Evolutionary conservation across 768 basidiomycete species (phyloP).

Genomic region (Leccinum uliginosum): DNA sequence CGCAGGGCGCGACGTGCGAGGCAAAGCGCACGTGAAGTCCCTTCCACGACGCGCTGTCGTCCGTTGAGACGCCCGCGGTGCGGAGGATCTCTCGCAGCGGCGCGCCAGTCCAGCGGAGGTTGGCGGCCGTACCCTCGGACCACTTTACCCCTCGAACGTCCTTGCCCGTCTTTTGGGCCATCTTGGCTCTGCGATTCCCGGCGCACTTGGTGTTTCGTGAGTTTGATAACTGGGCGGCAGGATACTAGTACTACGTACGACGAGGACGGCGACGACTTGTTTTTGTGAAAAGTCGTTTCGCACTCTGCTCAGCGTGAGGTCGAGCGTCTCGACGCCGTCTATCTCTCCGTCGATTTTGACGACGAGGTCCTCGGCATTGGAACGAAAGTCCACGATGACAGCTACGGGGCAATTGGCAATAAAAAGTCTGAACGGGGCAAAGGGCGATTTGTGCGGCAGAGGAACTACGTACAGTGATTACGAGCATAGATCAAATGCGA

Average conservation of each 20-base stretch:
- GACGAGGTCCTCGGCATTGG: conserved; percentile 19
- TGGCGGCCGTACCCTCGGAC: conserved; percentile 67
- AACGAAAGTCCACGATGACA: conserved; percentile 21
- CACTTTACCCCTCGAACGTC: conserved; percentile 56
- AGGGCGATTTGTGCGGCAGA: conserved; percentile 6
- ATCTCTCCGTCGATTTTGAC: conserved; percentile 28
- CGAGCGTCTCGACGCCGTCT: conserved; percentile 9
- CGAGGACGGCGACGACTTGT: conserved; percentile 49
- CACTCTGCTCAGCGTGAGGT: conserved; percentile 19
- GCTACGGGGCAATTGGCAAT: conserved; percentile 20
- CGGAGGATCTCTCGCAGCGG: conserved; percentile 54
- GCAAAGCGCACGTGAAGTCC: conserved; percentile 55
- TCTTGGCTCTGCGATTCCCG: conserved; percentile 63
- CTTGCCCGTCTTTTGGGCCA: conserved; percentile 48
- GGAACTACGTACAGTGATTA: conserved; percentile 61
- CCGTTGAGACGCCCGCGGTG: conserved; percentile 34
- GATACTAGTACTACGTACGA: conserved; percentile 40
- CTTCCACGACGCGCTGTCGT: conserved; percentile 13
- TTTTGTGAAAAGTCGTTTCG: conserved; percentile 14
- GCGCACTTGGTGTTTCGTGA: conserved; percentile 42
- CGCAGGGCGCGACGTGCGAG: conserved; percentile 55
- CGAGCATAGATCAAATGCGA: conserved; percentile 64
- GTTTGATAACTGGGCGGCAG: neutral
- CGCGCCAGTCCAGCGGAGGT: conserved; percentile 63
- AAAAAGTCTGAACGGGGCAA: conserved; percentile 1